Evolutionary conservation across 129 eudicot genomes (phyloP).

Genomic region (sunflower (Helianthus annuus)): HanXRQr2.0-SUNRISE NC_035449.2:166096473-166096972

Average conservation of each 20-base stretch:
- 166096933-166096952: constrained; percentile 32
- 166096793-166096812: constrained; percentile 19
- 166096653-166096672: neutral
- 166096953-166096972: constrained; percentile 19
- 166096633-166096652: constrained; percentile 11
- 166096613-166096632: constrained; percentile 10
- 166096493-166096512: constrained; percentile 17
- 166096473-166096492: neutral
- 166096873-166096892: constrained; percentile 42
- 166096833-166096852: constrained; percentile 34
- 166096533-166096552: no score
- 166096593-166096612: constrained; percentile 4
- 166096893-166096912: constrained; percentile 33
- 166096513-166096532: neutral
- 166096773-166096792: constrained; percentile 43
- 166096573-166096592: no score
- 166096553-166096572: no score
- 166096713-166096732: constrained; percentile 40
- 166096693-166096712: constrained; percentile 26
- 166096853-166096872: constrained; percentile 45
- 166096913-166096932: constrained; percentile 54
- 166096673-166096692: constrained; percentile 9
- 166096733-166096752: constrained; percentile 33
- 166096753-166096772: constrained; percentile 46
- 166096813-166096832: constrained; percentile 37